These are phyloP conservation scores for Coniochaeta prunicola DNA, from an alignment of 2,329 filamentous ascomycete species.

Conservation along the genomic window DNA sequence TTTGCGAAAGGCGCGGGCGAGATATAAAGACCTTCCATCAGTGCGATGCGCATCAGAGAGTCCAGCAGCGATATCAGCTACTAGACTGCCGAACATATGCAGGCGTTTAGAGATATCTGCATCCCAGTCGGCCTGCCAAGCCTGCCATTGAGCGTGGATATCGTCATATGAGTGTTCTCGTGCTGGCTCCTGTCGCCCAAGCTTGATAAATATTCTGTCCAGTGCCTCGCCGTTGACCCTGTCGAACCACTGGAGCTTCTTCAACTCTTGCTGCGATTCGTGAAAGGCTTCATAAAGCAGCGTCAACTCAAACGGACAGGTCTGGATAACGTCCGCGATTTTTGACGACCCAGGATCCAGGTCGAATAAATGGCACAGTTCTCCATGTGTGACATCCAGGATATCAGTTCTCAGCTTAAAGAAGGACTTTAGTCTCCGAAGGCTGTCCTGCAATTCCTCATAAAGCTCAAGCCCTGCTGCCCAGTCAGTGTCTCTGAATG, in stretches of 20 bases:
- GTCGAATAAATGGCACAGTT: neutral
- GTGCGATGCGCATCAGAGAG: neutral
- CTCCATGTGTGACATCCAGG: neutral
- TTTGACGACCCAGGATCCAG: neutral
- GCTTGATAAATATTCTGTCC: neutral
- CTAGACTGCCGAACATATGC: neutral
- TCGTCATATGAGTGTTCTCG: neutral
- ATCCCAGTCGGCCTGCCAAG: neutral
- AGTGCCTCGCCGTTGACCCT: neutral
- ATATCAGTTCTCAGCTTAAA: neutral
- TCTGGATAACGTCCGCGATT: neutral
- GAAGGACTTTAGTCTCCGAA: neutral
- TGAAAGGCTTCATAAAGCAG: neutral
- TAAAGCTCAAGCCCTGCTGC: constrained; percentile 9
- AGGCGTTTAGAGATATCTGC: neutral
- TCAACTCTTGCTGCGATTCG: neutral
- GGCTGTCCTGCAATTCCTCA: neutral
- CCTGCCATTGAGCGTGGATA: neutral
- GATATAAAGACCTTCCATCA: neutral
- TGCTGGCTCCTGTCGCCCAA: neutral
- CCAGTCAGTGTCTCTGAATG: neutral
- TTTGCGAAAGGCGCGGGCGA: neutral
- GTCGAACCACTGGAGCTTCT: neutral
- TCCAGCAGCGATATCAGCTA: neutral
- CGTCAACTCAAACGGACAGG: neutral